A percentile compares a stretch with the other conserved stretches of the same genome.
Conservation (phyloP, 208 protist species). For the Giardia duodenalis region DNA sequence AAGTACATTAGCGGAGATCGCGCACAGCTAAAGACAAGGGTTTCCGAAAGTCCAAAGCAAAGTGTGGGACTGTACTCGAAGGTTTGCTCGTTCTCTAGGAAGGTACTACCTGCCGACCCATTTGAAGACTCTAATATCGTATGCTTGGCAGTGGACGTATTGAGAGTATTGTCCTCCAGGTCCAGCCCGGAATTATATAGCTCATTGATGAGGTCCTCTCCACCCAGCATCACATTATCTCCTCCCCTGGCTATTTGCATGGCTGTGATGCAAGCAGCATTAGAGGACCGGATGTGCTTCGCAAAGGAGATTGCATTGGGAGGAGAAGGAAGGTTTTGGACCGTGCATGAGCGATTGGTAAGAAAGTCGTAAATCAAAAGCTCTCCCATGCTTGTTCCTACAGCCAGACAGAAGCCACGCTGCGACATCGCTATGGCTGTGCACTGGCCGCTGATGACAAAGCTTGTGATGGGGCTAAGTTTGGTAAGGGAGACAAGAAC, state of each 20-base stretch:
- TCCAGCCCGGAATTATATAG: not conserved
- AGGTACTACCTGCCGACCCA: not conserved
- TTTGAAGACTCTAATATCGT: not conserved
- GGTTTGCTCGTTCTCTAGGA: too few relatives aligned
- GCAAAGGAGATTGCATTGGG: not conserved
- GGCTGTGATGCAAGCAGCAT: not conserved
- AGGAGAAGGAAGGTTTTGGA: not conserved
- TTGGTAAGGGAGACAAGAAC: not conserved
- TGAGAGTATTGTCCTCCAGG: not conserved
- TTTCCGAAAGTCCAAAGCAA: not conserved
- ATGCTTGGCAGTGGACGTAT: not conserved
- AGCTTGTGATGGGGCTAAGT: not conserved
- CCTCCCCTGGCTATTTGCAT: not conserved
- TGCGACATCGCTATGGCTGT: not conserved
- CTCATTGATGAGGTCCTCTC: not conserved
- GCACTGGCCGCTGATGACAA: not conserved
- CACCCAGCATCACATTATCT: not conserved
- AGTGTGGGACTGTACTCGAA: not conserved
- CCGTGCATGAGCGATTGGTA: not conserved
- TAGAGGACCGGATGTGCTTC: not conserved
- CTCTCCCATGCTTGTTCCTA: not conserved
- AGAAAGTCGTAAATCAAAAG: constrained; percentile 3
- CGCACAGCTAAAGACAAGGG: not conserved
- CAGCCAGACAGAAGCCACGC: not conserved
- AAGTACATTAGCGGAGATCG: not conserved